Percentiles rank a stretch among this genome's conserved stretches.
Conservation (phyloP, 2,329 filamentous ascomycete species). For the Neofusicoccum kwambonambiense region DNA sequence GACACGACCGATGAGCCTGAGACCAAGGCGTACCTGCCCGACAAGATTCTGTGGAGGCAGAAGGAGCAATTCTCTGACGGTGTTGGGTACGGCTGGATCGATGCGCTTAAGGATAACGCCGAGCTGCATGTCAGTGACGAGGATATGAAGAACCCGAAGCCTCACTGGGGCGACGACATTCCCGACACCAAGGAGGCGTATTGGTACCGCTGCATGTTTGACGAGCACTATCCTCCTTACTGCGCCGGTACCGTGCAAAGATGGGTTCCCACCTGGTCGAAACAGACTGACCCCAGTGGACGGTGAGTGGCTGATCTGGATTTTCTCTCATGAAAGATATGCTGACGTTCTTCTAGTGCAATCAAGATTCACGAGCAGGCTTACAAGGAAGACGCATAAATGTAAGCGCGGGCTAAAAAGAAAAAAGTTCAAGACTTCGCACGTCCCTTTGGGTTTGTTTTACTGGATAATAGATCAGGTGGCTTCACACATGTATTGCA, state of each 20-base stretch:
- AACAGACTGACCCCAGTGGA: constrained; percentile 93
- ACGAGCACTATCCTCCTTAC: constrained; percentile 92
- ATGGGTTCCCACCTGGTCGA: constrained; percentile 97
- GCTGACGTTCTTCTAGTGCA: constrained; percentile 20
- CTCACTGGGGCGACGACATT: constrained; percentile 89
- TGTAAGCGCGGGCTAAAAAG: neutral
- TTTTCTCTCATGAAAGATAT: constrained; percentile 19
- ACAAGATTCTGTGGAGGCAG: constrained; percentile 94
- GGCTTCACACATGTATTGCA: neutral
- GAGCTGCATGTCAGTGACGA: constrained; percentile 89
- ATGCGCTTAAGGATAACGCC: constrained; percentile 91
- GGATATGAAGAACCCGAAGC: constrained; percentile 98
- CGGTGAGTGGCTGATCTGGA: constrained; percentile 51
- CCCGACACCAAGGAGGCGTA: constrained; percentile 98
- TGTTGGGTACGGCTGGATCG: constrained; percentile 98
- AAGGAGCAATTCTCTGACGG: constrained; percentile 99
- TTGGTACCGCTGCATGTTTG: constrained; percentile 98
- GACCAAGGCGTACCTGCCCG: constrained; percentile 82
- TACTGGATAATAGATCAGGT: neutral
- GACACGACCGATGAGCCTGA: constrained; percentile 86
- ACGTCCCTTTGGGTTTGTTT: neutral
- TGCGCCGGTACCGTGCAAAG: constrained; percentile 92
- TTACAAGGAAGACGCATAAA: constrained; percentile 23
- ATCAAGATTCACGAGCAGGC: constrained; percentile 26
- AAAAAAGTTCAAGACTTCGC: neutral